A percentile compares a stretch with the other conserved stretches of the same genome.
Conservation (phyloP, 108 stramenopile species). For the Nannochloropsis granulata region DNA sequence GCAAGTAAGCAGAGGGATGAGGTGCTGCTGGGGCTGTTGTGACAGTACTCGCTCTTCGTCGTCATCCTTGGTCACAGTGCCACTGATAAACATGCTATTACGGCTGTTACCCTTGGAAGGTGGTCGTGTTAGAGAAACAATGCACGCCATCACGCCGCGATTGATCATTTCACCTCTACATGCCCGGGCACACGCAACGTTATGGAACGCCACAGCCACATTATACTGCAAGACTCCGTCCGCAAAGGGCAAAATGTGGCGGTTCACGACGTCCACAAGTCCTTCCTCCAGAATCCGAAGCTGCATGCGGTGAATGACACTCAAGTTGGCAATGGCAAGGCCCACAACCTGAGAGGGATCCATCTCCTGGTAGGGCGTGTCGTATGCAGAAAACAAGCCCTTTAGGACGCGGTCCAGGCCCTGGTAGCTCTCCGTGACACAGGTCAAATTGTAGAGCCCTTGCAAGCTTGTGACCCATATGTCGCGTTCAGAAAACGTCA, state of each 20-base stretch:
- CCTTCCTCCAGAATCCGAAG: slow-evolving; percentile 1
- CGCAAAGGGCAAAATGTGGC: neutral
- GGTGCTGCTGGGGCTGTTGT: neutral
- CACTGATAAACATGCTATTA: neutral
- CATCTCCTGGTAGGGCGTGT: neutral
- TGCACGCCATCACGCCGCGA: neutral
- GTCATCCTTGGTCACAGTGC: neutral
- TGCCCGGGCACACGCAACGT: neutral
- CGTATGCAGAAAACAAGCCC: neutral
- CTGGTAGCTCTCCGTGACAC: neutral
- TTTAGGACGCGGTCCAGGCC: neutral
- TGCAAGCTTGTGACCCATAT: neutral
- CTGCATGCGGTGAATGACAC: neutral
- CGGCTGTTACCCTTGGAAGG: neutral
- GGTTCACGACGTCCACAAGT: neutral
- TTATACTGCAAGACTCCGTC: neutral
- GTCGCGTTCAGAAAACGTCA: neutral
- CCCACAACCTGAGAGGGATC: neutral
- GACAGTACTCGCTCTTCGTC: neutral
- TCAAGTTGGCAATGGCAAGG: neutral
- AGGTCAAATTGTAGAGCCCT: neutral
- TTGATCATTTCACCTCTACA: neutral
- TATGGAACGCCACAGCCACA: neutral
- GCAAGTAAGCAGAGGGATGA: neutral
- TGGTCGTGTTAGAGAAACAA: neutral